Evolutionary conservation across 805 yeast species (phyloP), one percentile per base, ranked within the genome.

Genomic region (Yarrowia hollandica): DNA sequence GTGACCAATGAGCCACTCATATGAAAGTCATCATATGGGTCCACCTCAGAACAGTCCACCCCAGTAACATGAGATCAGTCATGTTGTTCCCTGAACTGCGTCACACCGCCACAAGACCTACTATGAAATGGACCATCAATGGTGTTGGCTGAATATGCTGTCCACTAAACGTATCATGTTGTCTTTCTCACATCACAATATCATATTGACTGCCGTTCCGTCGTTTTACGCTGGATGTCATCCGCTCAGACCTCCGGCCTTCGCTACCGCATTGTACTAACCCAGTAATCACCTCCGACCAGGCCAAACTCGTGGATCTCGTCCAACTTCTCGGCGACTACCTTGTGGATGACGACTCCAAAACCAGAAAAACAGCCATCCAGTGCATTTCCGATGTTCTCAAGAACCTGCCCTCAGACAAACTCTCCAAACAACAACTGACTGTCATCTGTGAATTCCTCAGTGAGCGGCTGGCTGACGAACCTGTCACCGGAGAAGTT

Each of bases 391-490:
- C 82, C 0, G 68, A 70, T 2, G 72, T 76, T 1, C 62, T 82
- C 23, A 60, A 63, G 2, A 63, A 67, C 12, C 61, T 79, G 3
- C 61, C 71, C 0, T 35, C 64, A 0, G 63, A 68, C 5, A 65
- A 65, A 9, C 68, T 82, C 19, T 65, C 69, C 12, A 67, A 71
- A 8, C 75, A 76, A 58, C 70, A 67, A 60, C 64, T 71, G 5
- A 35, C 67, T 1, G 76, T 73, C 34, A 64, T 75, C 11, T 41
- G 64, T 4, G 64, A 79, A 5, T 92, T 92, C 69, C 79, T 82
- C 59, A 61, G 78, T 14, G 82, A 83, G 15, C 86, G 92, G 64
- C 69, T 89, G 19, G 86, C 83, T 11, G 97, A 90, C 66, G 75
- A 77, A 14, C 71, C 75, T 3, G 77, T 86, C 39, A 66, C 82